phyloP scores from a whole-genome alignment of 73 alveolate species.

The Durusdinium trenchii region DNA sequence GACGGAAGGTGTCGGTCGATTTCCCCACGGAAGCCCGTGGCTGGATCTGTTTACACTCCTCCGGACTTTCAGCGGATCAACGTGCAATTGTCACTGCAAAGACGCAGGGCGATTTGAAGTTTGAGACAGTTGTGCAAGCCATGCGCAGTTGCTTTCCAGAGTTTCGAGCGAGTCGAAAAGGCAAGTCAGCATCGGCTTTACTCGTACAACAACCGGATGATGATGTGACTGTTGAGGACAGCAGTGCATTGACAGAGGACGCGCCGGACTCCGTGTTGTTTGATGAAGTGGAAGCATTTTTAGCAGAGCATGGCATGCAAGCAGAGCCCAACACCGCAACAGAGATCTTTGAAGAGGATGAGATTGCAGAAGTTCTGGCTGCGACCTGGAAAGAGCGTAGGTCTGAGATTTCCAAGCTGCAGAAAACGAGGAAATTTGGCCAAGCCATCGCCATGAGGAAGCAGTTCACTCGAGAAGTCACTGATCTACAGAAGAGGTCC shows the following conservation, averaged over 20 bases:
- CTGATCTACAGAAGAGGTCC: not conserved
- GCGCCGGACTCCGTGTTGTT: not conserved
- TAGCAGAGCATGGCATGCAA: not conserved
- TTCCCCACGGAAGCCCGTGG: not conserved
- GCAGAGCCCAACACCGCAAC: not conserved
- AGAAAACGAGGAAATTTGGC: not conserved
- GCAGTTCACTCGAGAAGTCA: not conserved
- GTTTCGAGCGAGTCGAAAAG: not conserved
- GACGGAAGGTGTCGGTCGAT: not conserved
- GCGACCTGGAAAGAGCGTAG: constrained; percentile 26
- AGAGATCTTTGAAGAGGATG: no score
- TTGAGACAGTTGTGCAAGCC: not conserved
- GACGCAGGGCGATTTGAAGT: not conserved
- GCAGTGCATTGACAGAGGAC: not conserved
- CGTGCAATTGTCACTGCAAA: not conserved
- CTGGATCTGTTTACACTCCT: not conserved
- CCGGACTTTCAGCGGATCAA: constrained; percentile 28
- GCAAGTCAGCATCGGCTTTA: not conserved
- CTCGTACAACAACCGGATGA: not conserved
- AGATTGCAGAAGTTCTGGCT: no score
- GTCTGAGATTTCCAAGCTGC: constrained; percentile 9
- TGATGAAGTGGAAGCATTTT: not conserved
- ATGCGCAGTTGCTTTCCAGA: not conserved
- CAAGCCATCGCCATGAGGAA: not conserved
- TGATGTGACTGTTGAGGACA: not conserved